Evolutionary conservation across 352 stramenopile species (phyloP).

Genomic region (Globisporangium yorkense): DNA sequence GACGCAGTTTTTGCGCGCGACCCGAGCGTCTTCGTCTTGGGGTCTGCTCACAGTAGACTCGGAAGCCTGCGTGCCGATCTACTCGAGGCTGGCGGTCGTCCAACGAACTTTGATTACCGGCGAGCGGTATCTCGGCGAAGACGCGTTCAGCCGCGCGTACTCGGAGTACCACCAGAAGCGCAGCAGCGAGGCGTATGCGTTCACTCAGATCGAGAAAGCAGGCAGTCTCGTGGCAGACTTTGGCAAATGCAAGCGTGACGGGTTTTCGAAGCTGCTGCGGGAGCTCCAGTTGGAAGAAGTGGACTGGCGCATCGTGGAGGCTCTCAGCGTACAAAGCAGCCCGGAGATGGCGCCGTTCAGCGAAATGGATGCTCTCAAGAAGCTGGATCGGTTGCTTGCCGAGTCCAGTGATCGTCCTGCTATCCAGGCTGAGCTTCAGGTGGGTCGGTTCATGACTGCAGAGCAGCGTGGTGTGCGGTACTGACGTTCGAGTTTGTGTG

Average conservation of each 20-base stretch:
- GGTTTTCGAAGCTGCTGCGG: constrained; percentile 14
- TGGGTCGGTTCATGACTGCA: constrained; percentile 1
- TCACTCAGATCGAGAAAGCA: constrained; percentile 18
- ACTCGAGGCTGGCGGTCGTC: constrained; percentile 32
- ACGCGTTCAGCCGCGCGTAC: constrained; percentile 35
- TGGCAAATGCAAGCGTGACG: neutral
- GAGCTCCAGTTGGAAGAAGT: constrained; percentile 36
- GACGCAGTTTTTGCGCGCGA: constrained; percentile 26
- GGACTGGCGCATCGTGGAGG: constrained; percentile 40
- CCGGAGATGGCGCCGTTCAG: constrained; percentile 34
- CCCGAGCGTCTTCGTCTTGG: constrained; percentile 34
- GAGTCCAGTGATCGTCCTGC: constrained; percentile 35
- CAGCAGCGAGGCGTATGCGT: constrained; percentile 21
- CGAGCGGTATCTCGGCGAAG: constrained; percentile 28
- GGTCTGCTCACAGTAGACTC: constrained; percentile 58
- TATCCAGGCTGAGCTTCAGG: constrained; percentile 62
- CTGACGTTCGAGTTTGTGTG: neutral
- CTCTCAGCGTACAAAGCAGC: constrained; percentile 31
- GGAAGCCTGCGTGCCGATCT: constrained; percentile 36
- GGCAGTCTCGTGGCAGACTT: neutral
- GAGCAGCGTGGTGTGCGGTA: neutral
- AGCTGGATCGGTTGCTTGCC: constrained; percentile 40
- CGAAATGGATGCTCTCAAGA: constrained; percentile 42
- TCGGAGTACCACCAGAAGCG: constrained; percentile 15
- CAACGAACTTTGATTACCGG: constrained; percentile 29